Percentiles rank a stretch among this genome's conserved stretches.
These are phyloP conservation scores for Suillus ampliporus DNA, from an alignment of 768 basidiomycete species.

Conservation along the genomic window DNA sequence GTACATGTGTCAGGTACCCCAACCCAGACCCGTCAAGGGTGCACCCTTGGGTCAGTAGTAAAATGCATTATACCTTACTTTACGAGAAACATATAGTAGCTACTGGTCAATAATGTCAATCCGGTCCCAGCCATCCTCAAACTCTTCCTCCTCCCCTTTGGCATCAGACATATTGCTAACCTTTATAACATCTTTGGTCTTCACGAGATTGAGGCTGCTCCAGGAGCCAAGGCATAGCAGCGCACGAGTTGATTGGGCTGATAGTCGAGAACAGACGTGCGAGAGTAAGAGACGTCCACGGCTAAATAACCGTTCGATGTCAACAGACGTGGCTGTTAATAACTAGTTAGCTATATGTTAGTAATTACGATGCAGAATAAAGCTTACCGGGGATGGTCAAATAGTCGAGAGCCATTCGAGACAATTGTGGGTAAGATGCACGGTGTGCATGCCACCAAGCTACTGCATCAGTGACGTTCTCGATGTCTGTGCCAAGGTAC, in stretches of 20 bases:
- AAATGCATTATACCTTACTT: background rate
- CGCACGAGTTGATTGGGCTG: conserved; percentile 22
- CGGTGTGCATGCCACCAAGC: conserved; percentile 37
- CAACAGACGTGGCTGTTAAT: conserved; percentile 19
- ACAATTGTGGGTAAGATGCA: conserved; percentile 34
- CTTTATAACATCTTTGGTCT: conserved; percentile 18
- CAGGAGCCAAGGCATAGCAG: conserved; percentile 29
- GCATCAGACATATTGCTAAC: too few relatives aligned
- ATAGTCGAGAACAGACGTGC: background rate
- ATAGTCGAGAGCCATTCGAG: conserved; percentile 42
- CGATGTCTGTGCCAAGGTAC: too few relatives aligned
- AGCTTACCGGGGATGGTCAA: conserved; percentile 37
- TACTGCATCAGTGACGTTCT: conserved; percentile 30
- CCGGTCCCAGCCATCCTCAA: conserved; percentile 6
- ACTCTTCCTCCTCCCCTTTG: conserved; percentile 7
- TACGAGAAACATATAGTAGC: background rate
- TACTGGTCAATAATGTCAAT: conserved; percentile 4
- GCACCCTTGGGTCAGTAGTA: background rate
- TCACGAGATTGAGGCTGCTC: conserved; percentile 25
- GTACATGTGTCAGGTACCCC: background rate
- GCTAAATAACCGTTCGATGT: conserved; percentile 21
- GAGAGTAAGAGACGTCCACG: conserved; percentile 12
- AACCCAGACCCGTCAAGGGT: background rate
- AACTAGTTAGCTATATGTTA: conserved; percentile 16
- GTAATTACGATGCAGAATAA: conserved; percentile 17